A percentile compares a stretch with the other conserved stretches of the same genome.
Evolutionary conservation across 495 filamentous ascomycete species (phyloP).

Genomic region (Aspergillus biplanus): DNA sequence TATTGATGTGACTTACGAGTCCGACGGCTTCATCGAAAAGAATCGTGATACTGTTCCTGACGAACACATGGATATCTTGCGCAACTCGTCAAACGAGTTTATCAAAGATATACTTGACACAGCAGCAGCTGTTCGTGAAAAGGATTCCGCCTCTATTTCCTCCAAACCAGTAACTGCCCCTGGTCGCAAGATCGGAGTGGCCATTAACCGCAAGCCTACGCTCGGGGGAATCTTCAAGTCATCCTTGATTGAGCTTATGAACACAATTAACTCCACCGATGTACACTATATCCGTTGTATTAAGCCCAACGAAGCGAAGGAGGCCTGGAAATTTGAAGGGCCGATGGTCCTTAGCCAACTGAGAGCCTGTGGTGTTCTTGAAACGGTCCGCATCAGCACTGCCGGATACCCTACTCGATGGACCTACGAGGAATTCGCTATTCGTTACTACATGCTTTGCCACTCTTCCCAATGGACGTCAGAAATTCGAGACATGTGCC

Average conservation of each 20-base stretch:
- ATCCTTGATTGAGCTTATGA: slow-evolving; percentile 96
- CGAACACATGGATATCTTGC: slow-evolving; percentile 93
- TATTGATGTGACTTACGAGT: slow-evolving; percentile 97
- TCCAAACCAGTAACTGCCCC: slow-evolving; percentile 67
- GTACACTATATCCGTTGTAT: slow-evolving; percentile 99
- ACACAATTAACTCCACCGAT: slow-evolving; percentile 95
- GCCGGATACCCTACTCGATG: slow-evolving; percentile 97
- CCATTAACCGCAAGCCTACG: slow-evolving; percentile 93
- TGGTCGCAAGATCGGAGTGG: slow-evolving; percentile 84
- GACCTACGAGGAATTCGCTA: slow-evolving; percentile 98
- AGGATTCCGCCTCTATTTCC: slow-evolving; percentile 76
- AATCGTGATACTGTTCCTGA: slow-evolving; percentile 98
- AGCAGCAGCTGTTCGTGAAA: slow-evolving; percentile 84
- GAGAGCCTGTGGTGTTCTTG: slow-evolving; percentile 96
- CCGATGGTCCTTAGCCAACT: slow-evolving; percentile 99
- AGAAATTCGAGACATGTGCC: slow-evolving; percentile 90
- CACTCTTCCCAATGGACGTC: slow-evolving; percentile 89
- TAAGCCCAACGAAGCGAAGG: slow-evolving; percentile 98
- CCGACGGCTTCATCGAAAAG: slow-evolving; percentile 99
- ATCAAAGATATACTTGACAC: slow-evolving; percentile 82
- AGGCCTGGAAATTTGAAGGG: slow-evolving; percentile 96
- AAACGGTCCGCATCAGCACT: slow-evolving; percentile 97
- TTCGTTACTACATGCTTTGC: slow-evolving; percentile 98
- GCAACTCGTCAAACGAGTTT: slow-evolving; percentile 82
- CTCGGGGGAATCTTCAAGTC: slow-evolving; percentile 98